Evolutionary conservation across 257 asterid species (phyloP), one percentile per base, ranked within the genome.

Genomic region (Solanum chiquidenum): DNA sequence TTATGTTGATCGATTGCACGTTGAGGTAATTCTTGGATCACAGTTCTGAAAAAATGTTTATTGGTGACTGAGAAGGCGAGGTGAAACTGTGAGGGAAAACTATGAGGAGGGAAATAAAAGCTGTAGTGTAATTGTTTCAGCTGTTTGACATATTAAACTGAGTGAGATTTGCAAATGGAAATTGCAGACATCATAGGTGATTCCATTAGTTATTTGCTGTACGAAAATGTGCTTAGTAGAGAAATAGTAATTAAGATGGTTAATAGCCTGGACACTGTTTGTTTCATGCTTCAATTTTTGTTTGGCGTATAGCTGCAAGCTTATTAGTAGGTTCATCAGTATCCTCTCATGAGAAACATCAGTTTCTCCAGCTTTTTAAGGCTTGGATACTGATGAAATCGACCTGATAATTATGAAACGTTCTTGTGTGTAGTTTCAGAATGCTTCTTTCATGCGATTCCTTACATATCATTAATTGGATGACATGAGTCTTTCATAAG

Each of bases 1-100:
- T 12, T 95, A 91, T 87, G 94, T 88, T 89, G 99, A 97, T 91
- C 96, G 99, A 40, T 90, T 97, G 18, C 91, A 94, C n/a, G 98
- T 97, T 87, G 98, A 97, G 98, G 99, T 97, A 76, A 83, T 71
- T 29, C 23, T 12, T 46, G 40, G 38, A 23, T 85, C 87, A 85
- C 83, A 29, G 3, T 37, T 34, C 20, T 74, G 16, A 21, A 0
- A 29, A 33, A 33, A 71, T 31, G 9, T 33, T 71, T 31, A 71
- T 71, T 0, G 4, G 27, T 33, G 44, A 18, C 13, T 33, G 79
- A 33, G 79, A 72, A 72, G 25, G 25, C 25, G 16, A 42, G 12
- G 84, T 42, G 38, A 27, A 42, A 25, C 9, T 14, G 37, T n/a
- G 37, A 38, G 16, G 79, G 58, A 38, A 38, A 12, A 6, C 4